These are phyloP conservation scores for Xylaria sp. DNA, from an alignment of 2,329 filamentous ascomycete genomes.

Conservation along the genomic window DNA sequence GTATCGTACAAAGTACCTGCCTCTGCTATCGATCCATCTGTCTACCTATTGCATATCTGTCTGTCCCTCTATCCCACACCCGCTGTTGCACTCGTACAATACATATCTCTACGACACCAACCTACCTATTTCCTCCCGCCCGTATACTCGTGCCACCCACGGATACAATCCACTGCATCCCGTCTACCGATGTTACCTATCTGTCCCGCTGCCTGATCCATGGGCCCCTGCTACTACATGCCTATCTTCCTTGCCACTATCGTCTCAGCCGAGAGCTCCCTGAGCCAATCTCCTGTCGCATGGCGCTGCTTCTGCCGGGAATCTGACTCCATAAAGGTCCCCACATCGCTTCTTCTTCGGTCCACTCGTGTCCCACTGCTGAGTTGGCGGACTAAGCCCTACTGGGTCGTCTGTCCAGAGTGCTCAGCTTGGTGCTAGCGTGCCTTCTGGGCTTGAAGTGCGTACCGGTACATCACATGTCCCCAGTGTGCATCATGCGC, in stretches of 20 bases:
- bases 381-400: conserved; percentile 30
- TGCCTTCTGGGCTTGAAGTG: not conserved
- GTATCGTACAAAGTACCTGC: not conserved
- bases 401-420: conserved; percentile 20
- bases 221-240: conserved; percentile 8
- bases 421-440: conserved; percentile 7
- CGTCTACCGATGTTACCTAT: conserved; percentile 8
- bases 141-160: not conserved
- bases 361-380: conserved; percentile 22
- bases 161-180: conserved; percentile 1
- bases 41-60: too few relatives aligned
- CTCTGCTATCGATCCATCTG: too few relatives aligned
- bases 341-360: conserved; percentile 23
- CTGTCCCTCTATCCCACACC: too few relatives aligned
- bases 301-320: conserved; percentile 20
- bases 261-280: conserved; percentile 31
- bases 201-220: conserved; percentile 11
- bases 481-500: not conserved
- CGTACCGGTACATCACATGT: not conserved
- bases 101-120: not conserved
- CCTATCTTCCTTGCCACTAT: conserved; percentile 21
- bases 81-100: too few relatives aligned
- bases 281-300: conserved; percentile 29
- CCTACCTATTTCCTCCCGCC: not conserved
- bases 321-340: conserved; percentile 9